A percentile compares a stretch with the other conserved stretches of the same genome.
Conservation (phyloP, 768 basidiomycete genomes). For the Gyrodon lividus region DNA sequence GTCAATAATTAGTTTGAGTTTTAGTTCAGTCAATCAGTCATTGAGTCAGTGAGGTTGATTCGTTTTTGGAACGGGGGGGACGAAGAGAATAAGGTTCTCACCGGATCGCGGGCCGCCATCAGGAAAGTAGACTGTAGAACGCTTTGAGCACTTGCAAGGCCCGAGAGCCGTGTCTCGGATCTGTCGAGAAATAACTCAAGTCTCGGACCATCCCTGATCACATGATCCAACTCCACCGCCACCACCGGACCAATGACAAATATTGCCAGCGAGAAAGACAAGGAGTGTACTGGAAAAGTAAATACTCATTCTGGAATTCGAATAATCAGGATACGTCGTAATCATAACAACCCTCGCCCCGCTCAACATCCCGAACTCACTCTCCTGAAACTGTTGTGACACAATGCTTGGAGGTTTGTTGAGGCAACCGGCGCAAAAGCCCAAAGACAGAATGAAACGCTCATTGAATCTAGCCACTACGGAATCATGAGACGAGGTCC, state of each 20-base stretch:
- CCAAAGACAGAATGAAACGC: slow-evolving; percentile 95
- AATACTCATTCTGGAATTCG: slow-evolving; percentile 76
- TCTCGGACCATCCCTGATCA: no score
- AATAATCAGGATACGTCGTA: slow-evolving; percentile 94
- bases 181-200: slow-evolving; percentile 3
- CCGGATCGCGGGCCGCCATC: no score
- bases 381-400: slow-evolving; percentile 94
- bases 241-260: no score
- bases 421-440: slow-evolving; percentile 89
- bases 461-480: slow-evolving; percentile 97
- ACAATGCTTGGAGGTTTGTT: no score
- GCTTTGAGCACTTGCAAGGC: slow-evolving; percentile 84
- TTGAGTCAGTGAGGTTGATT: no score
- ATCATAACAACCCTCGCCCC: slow-evolving; percentile 91
- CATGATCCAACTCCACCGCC: background rate
- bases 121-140: slow-evolving; percentile 90
- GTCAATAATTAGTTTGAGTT: background rate
- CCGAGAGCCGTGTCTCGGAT: slow-evolving; percentile 93
- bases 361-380: slow-evolving; percentile 86
- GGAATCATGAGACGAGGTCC: slow-evolving; percentile 86
- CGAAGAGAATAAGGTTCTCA: slow-evolving; percentile 20
- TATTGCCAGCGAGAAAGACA: background rate
- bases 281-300: background rate
- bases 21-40: no score
- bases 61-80: no score